Percentiles rank a stretch among this genome's conserved stretches.
Conservation (phyloP, 2,329 filamentous ascomycete genomes). For the Venturia effusa region DNA sequence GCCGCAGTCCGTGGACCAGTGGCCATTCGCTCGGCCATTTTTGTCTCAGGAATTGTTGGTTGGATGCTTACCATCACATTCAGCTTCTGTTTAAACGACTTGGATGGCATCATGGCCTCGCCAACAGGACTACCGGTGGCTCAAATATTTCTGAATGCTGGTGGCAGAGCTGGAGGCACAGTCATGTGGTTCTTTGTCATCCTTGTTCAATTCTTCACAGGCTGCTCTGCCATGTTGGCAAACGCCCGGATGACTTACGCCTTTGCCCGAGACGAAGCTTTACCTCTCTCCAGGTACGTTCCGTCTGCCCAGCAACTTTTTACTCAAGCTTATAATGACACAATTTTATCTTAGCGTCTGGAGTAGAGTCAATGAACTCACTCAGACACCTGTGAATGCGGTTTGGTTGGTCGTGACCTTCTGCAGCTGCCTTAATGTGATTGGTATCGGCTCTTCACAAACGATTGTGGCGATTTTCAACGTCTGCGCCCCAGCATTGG, state of each 20-base stretch:
- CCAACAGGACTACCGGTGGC: conserved; percentile 52
- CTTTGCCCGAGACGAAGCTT: conserved; percentile 47
- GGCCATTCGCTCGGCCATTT: conserved; percentile 48
- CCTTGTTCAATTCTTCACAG: conserved; percentile 54
- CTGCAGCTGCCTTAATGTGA: conserved; percentile 40
- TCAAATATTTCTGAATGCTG: conserved; percentile 47
- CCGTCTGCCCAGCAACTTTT: not conserved
- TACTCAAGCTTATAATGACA: not conserved
- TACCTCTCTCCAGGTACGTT: conserved; percentile 47
- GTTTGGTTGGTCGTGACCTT: conserved; percentile 54
- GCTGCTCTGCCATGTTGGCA: conserved; percentile 52
- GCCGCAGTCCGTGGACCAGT: conserved; percentile 49
- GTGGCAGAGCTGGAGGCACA: conserved; percentile 44
- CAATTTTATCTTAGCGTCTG: conserved; percentile 30
- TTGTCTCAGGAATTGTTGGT: conserved; percentile 49
- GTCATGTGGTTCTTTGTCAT: conserved; percentile 53
- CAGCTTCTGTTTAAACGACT: conserved; percentile 51
- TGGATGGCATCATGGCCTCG: conserved; percentile 43
- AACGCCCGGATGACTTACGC: conserved; percentile 53
- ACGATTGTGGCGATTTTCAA: conserved; percentile 41
- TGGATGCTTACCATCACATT: conserved; percentile 53
- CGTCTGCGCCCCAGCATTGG: conserved; percentile 35
- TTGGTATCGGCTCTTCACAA: conserved; percentile 39
- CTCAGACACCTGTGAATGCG: conserved; percentile 49
- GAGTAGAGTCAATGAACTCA: conserved; percentile 41